Base-by-base conservation (phyloP, 164 flowering plant genomes). In the Chloranthus sessilifolius region DNA sequence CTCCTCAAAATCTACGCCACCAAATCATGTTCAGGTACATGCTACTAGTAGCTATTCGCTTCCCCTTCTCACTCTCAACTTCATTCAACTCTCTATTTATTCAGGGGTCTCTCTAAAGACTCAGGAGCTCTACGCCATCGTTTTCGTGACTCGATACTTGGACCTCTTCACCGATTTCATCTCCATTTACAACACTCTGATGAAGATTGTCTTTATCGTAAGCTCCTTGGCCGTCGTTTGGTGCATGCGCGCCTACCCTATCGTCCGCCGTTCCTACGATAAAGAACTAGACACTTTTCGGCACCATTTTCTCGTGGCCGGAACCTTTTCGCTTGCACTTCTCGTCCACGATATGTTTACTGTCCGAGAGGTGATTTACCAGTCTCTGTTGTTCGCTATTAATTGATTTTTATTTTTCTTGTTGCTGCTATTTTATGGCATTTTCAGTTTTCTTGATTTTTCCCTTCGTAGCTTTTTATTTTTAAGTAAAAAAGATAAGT, bases 1-100 rank as follows among this genome's bases (percentile, higher is more conserved):
- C 91, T 88, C 45, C 88, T 85, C 72, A 88, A 88, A 70, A 85
- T 88, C 60, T 83, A 88, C 64, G 85, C 96, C 54, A 85, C 91
- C 59, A 83, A 85, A 68, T 79, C 90, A 1, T 87, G 96, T 50
- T 73, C 96, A 45, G 96, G 96, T 83, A 56, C n/a, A 37, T 21
- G 3, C 7, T 56, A 17, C 44, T 44, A 1, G 11, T 24, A 24
- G 24, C 15, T 11, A 7, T 44, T 44, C 14, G 8, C 4, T 25
- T 12, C 17, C 33, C 2, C 45, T 42, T 22, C 2, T 3, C 6
- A 8, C 14, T 7, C 20, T 9, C 23, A 20, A 3, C 22, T 42
- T 20, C 22, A 14, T 21, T 50, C 7, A 8, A n/a, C 23, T 15
- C 27, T 34, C 20, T 50, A 1, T 20, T 43, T 8, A 31, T 3